Evolutionary conservation across 805 yeast species (phyloP).

Genomic region (Starmera dryadoides): DNA sequence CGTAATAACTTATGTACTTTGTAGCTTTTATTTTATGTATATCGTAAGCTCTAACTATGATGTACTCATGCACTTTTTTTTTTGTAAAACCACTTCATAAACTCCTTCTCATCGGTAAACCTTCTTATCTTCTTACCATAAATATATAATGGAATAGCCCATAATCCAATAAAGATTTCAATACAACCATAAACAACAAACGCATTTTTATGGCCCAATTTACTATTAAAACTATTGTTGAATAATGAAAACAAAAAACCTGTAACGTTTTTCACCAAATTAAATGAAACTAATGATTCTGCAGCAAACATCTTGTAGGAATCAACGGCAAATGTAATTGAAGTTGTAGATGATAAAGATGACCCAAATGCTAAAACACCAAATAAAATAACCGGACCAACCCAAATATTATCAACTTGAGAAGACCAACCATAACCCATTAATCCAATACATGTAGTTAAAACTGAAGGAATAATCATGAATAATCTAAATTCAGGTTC

Average conservation of each 20-base stretch:
- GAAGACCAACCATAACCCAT: constrained; percentile 63
- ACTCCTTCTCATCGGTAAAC: constrained; percentile 43
- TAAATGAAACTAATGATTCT: constrained; percentile 50
- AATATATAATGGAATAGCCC: constrained; percentile 44
- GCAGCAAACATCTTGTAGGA: constrained; percentile 50
- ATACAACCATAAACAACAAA: constrained; percentile 47
- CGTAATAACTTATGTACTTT: too few relatives aligned
- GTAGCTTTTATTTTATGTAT: too few relatives aligned
- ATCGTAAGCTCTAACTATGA: too few relatives aligned
- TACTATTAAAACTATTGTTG: constrained; percentile 37
- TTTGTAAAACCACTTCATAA: constrained; percentile 30
- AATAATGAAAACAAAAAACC: constrained; percentile 53
- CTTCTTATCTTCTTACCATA: constrained; percentile 44
- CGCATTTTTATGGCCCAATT: constrained; percentile 35
- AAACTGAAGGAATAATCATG: constrained; percentile 43
- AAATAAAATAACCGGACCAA: constrained; percentile 50
- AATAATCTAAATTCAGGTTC: constrained; percentile 57
- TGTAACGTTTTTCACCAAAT: constrained; percentile 43
- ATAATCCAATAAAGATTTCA: constrained; percentile 39
- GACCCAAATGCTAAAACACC: constrained; percentile 55
- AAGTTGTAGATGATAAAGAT: constrained; percentile 53
- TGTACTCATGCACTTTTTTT: background rate
- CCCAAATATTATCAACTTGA: constrained; percentile 38
- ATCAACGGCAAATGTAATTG: constrained; percentile 54
- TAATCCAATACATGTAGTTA: constrained; percentile 39